A percentile compares a stretch with the other conserved stretches of the same genome.
Evolutionary conservation across 768 basidiomycete genomes (phyloP).

Genomic region (Boletales sp.): DNA sequence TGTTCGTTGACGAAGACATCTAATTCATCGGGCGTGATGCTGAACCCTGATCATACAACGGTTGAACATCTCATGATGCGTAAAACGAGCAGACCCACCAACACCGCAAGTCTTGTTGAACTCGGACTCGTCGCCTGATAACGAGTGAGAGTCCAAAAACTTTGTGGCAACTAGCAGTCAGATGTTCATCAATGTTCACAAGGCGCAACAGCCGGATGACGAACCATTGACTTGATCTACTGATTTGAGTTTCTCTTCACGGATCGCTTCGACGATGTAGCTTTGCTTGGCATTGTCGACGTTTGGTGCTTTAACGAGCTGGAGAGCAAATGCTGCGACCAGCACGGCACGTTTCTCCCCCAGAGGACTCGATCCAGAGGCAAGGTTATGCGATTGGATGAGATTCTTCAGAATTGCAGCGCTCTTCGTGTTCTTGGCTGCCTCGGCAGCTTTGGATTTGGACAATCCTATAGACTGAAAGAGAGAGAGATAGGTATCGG

Average conservation of each 20-base stretch:
- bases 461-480: conserved; percentile 80
- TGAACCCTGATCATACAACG: conserved; percentile 59
- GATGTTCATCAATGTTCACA: conserved; percentile 2
- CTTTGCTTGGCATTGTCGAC: conserved; percentile 52
- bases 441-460: conserved; percentile 75
- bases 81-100: conserved; percentile 49
- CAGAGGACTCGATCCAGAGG: conserved; percentile 36
- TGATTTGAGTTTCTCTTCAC: conserved; percentile 69
- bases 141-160: conserved; percentile 58
- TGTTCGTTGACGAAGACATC: conserved; percentile 51
- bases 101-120: conserved; percentile 85
- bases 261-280: conserved; percentile 65
- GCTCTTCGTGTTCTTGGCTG: conserved; percentile 76
- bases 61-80: background rate
- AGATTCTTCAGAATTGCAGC: conserved; percentile 67
- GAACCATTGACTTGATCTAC: conserved; percentile 86
- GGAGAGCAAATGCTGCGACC: conserved; percentile 61
- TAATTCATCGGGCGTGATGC: conserved; percentile 67
- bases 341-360: conserved; percentile 79
- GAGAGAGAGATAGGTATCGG: conserved; percentile 29
- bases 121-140: conserved; percentile 61
- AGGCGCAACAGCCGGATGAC: conserved; percentile 19
- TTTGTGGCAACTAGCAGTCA: conserved; percentile 51
- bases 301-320: conserved; percentile 50
- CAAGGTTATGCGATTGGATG: conserved; percentile 53